A percentile compares a stretch with the other conserved stretches of the same genome.
Evolutionary conservation across 2,329 filamentous ascomycete genomes (phyloP).

Genomic region (Fusarium setosum): DNA sequence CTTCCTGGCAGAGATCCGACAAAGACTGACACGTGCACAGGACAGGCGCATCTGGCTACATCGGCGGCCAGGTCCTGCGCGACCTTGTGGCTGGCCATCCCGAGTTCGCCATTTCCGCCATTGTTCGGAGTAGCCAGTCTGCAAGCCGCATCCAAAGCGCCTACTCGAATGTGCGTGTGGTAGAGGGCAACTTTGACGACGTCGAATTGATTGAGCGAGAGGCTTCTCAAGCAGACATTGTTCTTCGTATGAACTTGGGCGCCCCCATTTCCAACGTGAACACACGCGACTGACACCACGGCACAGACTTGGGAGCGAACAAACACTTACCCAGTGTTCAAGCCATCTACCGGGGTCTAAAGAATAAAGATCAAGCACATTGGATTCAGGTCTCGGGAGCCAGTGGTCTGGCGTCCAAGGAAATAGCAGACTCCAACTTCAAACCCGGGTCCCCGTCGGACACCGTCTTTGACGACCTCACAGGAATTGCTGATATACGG

Average conservation of each 20-base stretch:
- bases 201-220: conserved; percentile 51
- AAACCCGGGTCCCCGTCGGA: conserved; percentile 42
- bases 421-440: conserved; percentile 11
- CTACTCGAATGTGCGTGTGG: conserved; percentile 50
- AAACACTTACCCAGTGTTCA: neutral
- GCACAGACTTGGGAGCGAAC: neutral
- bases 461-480: conserved; percentile 49
- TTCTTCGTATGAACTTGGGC: conserved; percentile 49
- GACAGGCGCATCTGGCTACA: conserved; percentile 60
- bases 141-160: conserved; percentile 45
- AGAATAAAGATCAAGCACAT: neutral
- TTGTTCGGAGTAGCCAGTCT: conserved; percentile 54
- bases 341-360: neutral
- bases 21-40: conserved; percentile 37
- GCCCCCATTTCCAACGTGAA: conserved; percentile 35
- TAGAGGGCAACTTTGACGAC: conserved; percentile 55
- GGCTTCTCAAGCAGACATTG: conserved; percentile 53
- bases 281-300: conserved; percentile 2
- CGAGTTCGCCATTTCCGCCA: conserved; percentile 52
- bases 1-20: too few relatives aligned
- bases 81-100: conserved; percentile 52
- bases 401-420: neutral
- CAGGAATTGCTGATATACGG: conserved; percentile 31
- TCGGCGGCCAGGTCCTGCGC: conserved; percentile 62
- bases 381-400: neutral